Evolutionary conservation across 139 green algal species (phyloP), one percentile per base, ranked within the genome.

Genomic region (Closterium sp.): DNA sequence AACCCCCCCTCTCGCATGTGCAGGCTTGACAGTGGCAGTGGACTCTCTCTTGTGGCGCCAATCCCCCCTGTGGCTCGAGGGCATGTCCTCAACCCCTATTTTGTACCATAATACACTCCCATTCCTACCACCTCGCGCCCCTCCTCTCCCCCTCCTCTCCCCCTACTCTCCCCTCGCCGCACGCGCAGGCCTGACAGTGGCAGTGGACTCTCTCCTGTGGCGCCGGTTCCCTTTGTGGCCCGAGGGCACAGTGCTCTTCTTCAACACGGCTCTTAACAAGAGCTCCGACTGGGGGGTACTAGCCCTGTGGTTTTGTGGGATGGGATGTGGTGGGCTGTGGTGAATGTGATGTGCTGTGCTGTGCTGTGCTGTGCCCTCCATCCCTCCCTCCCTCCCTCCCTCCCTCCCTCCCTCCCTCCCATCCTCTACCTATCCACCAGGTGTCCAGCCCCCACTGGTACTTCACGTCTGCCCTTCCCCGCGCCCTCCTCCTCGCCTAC

Each of bases 11-110:
- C 12, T 64, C 36, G 9, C 36, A 8, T 64, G 36, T 34, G 43
- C 85, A 93, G 86, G 34, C 0, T 31, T 91, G 55, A 96, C 94
- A 6, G 91, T 97, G 10, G 33, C 84, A n/a, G 85, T 97, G 6
- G 96, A 98, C 90, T 97, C 96, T 19, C 31, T 93, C 16, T 89
- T 97, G 23, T 98, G 97, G 97, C 33, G 92, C n/a, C 91, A 96
- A n/a, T 94, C 69, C 93, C n/a, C n/a, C n/a, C 43, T 98, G 33
- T 98, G 97, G 97, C 97, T 97, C 23, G 97, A 98, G 93, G 95
- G 95, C 2, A 94, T n/a, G n/a, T n/a, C n/a, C n/a, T n/a, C n/a
- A n/a, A n/a, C n/a, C n/a, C n/a, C n/a, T n/a, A n/a, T n/a, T n/a
- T n/a, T n/a, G n/a, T n/a, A n/a, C n/a, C n/a, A n/a, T n/a, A 64